phyloP scores from a whole-genome alignment of 2,329 filamentous ascomycete species.

The Ceratocystiopsis sp. region DNA sequence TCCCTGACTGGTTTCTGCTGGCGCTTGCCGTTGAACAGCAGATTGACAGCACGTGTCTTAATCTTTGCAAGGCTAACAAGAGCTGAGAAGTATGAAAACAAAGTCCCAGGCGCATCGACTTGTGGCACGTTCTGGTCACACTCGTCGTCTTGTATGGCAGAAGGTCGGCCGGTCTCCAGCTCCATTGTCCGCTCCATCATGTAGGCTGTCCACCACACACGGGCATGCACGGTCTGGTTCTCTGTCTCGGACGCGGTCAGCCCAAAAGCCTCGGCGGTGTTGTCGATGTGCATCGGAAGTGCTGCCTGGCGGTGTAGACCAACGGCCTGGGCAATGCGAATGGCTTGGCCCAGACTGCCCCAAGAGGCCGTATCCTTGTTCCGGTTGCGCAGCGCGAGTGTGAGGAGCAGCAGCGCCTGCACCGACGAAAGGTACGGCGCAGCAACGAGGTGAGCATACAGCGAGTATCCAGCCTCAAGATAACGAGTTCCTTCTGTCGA shows the following conservation, averaged over 20 bases:
- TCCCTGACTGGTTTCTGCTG: background rate
- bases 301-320: background rate
- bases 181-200: constrained; percentile 4
- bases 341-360: constrained; percentile 3
- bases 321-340: constrained; percentile 3
- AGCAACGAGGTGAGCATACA: constrained; percentile 4
- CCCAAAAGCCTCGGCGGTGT: background rate
- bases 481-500: background rate
- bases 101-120: background rate
- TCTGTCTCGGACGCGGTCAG: background rate
- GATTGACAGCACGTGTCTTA: background rate
- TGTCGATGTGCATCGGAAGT: background rate
- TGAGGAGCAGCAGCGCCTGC: constrained; percentile 4
- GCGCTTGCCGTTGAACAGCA: background rate
- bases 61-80: constrained; percentile 2
- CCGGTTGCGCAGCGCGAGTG: constrained; percentile 3
- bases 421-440: background rate
- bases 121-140: background rate
- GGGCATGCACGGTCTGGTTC: background rate
- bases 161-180: constrained; percentile 4
- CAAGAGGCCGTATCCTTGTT: constrained; percentile 6
- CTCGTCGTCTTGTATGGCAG: constrained; percentile 4
- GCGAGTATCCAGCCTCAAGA: background rate
- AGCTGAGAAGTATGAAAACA: constrained; percentile 1
- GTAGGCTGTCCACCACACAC: constrained; percentile 5